Evolutionary conservation across 1,284 basidiomycete genomes (phyloP), one percentile per base, ranked within the genome.

Genomic region (Sutorius eximius): DNA sequence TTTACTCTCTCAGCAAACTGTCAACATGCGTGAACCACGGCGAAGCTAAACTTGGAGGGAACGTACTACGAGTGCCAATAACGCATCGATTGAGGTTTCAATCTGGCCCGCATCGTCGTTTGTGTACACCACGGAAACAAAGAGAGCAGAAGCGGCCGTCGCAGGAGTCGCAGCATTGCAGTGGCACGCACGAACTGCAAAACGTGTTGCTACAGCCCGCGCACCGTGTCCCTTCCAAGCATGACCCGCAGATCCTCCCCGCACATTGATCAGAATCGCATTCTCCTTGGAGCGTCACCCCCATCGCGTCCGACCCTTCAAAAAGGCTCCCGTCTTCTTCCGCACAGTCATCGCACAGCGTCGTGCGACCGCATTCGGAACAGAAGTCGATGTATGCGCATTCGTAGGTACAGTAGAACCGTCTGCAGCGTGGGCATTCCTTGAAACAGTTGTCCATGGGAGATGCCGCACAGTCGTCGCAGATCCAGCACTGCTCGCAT

Each of bases 321-420:
- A 44, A 12, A 3, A 24, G 15, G 4, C 47, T 34, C 60, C 53
- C 38, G 15, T 68, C 66, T 52, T 66, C 63, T 46, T 64, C 66
- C 7, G 29, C 38, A 41, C 65, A 64, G 27, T 64, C 66, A 1
- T 66, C 52, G 45, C 63, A 64, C 38, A 56, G 12, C 51, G 66
- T 60, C 34, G 56, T 51, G n/a, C 59, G 54, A 44, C 42, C 48
- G 37, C 66, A 65, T 22, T 60, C 59, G 33, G 24, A 22, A 33
- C 63, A 64, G 27, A 46, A 64, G 20, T 46, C 50, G 36, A 68
- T 68, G 48, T 66, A 65, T 1, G 54, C 54, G 62, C 66, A 68
- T 18, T 50, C 48, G 37, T 62, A 37, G 24, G 48, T 5, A 45
- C 63, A 64, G 30, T 48, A 64, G 51, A 55, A 37, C 45, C 51